Percentiles rank a stretch among this genome's conserved stretches.
Conservation (phyloP, 2,329 filamentous ascomycete genomes). For the Colletotrichum lentis region DNA sequence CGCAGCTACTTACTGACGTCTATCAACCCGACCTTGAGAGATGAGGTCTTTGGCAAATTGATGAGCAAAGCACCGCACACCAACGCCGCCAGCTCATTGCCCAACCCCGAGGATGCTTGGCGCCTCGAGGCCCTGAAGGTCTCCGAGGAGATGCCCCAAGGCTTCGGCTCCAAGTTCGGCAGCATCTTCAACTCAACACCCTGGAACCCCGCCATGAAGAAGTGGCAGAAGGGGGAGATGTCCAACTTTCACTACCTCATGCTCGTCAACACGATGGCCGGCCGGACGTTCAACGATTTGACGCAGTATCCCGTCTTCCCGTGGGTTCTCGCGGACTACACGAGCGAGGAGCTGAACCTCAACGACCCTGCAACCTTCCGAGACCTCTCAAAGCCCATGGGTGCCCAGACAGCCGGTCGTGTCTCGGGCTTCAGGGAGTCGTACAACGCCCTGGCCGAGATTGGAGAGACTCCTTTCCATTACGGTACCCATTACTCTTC, state of each 20-base stretch:
- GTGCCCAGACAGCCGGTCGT: slow-evolving; percentile 80
- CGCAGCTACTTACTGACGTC: slow-evolving; percentile 93
- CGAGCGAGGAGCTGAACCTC: slow-evolving; percentile 89
- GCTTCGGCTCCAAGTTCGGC: slow-evolving; percentile 86
- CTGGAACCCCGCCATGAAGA: slow-evolving; percentile 83
- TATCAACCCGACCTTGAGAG: slow-evolving; percentile 74
- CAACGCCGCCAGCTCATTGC: slow-evolving; percentile 71
- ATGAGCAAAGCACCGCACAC: slow-evolving; percentile 82
- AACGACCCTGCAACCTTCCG: slow-evolving; percentile 85
- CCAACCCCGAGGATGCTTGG: slow-evolving; percentile 89
- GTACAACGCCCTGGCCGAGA: slow-evolving; percentile 88
- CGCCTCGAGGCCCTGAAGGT: slow-evolving; percentile 83
- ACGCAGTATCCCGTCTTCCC: slow-evolving; percentile 99
- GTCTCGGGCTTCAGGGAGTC: slow-evolving; percentile 83
- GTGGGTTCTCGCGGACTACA: slow-evolving; percentile 96
- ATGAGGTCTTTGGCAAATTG: slow-evolving; percentile 82
- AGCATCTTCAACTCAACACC: slow-evolving; percentile 88
- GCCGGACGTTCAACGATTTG: slow-evolving; percentile 95
- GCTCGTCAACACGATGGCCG: slow-evolving; percentile 97
- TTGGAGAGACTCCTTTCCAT: slow-evolving; percentile 92
- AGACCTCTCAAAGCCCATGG: slow-evolving; percentile 95
- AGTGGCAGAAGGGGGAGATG: slow-evolving; percentile 93
- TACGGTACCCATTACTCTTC: slow-evolving; percentile 99
- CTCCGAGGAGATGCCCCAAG: slow-evolving; percentile 65
- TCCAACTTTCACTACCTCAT: slow-evolving; percentile 99